Evolutionary conservation across 345 rosid species (phyloP), one percentile per base, ranked within the genome.

Genomic region (Acer negundo): DNA sequence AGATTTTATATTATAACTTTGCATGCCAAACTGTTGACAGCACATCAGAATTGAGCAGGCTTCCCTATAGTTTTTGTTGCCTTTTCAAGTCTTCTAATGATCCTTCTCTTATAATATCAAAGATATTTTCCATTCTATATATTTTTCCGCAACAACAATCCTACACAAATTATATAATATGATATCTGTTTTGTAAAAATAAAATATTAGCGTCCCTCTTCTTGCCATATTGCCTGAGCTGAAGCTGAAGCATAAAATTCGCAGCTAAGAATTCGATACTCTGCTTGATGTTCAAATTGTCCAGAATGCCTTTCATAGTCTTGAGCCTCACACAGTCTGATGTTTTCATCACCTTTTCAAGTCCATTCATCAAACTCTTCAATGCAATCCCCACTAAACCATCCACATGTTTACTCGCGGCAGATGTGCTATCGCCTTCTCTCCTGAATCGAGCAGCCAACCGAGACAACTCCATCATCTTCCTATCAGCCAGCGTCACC

Each of bases 251-350:
- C 77, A 79, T 73, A 2, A 84, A 80, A 69, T 76, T 73, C 19
- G 74, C 90, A 5, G 93, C 93, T 79, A 93, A 76, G 81, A 95
- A 93, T 70, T 86, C 88, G 23, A 92, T 83, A 19, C 88, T 76
- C 77, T 95, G 94, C 20, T 73, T 65, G 0, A 95, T 92, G n/a
- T 61, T 81, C 83, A 93, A 78, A 31, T 84, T 73, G 73, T 95
- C 98, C 69, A 95, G 75, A 77, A 93, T 73, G 17, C 94, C 97
- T 70, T 89, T 92, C 75, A 95, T 74, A 20, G 97, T 86, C 85
- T 89, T 95, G 5, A 95, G 88, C 77, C 97, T 79, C 20, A 90
- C 97, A 62, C 94, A 90, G 53, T 95, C 98, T 1, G 97, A 95
- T 2, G 90, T 89, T 77, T 90, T 95, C 88, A 93, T 89, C 24